Conservation (phyloP, 2,329 filamentous ascomycete species). For the Pochonia chlamydosporia region DNA sequence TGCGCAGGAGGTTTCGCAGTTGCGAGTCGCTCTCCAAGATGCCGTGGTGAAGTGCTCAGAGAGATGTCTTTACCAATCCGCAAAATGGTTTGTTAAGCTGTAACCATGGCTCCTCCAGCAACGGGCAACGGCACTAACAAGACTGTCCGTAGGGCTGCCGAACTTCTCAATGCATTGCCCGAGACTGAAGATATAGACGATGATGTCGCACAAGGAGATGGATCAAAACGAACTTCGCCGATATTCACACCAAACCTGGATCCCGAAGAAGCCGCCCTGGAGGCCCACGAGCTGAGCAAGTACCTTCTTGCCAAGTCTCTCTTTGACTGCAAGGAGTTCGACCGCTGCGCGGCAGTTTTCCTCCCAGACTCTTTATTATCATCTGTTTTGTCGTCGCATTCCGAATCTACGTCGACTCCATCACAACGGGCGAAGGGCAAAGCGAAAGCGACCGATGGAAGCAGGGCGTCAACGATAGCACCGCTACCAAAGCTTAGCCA, state of each 20-base stretch:
- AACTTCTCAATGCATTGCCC: constrained; percentile 80
- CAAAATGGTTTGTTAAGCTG: constrained; percentile 72
- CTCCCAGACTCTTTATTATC: constrained; percentile 74
- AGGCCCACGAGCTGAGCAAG: constrained; percentile 72
- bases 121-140: background rate
- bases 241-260: constrained; percentile 56
- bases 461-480: constrained; percentile 16
- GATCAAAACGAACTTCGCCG: constrained; percentile 35
- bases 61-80: constrained; percentile 88
- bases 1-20: constrained; percentile 52
- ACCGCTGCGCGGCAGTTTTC: constrained; percentile 86
- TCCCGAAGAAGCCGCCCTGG: constrained; percentile 66
- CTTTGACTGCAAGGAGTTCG: constrained; percentile 92
- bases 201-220: constrained; percentile 21
- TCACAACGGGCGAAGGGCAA: constrained; percentile 57
- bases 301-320: constrained; percentile 90
- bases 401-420: constrained; percentile 28
- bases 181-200: constrained; percentile 49
- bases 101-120: background rate
- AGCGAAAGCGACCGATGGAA: constrained; percentile 24
- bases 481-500: constrained; percentile 64
- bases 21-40: constrained; percentile 72
- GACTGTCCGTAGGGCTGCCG: constrained; percentile 68
- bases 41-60: constrained; percentile 90
- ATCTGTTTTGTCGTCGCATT: constrained; percentile 50